Conservation (phyloP, 1,284 basidiomycete genomes). For the Leccinum pallidistipes region DNA sequence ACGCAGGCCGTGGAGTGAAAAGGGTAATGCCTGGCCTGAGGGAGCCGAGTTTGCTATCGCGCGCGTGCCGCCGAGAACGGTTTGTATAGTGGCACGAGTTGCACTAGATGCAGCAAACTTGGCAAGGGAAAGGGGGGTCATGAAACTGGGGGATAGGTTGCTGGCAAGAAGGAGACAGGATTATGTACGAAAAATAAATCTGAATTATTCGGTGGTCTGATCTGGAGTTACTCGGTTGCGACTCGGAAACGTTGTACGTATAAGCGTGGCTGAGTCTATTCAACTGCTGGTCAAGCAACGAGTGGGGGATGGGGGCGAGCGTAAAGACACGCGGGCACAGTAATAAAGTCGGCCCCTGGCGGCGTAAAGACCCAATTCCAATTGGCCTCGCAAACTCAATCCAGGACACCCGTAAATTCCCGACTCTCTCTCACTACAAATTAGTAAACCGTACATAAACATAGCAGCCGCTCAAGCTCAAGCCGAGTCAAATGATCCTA, state of each 20-base stretch:
- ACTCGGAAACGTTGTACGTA: not conserved
- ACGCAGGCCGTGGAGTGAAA: constrained; percentile 48
- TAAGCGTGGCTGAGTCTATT: not conserved
- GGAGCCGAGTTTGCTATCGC: constrained; percentile 42
- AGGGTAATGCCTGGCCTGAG: constrained; percentile 48
- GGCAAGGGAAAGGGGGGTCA: constrained; percentile 21
- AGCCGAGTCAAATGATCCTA: not conserved
- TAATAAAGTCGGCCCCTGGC: not conserved
- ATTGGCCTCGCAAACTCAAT: not conserved
- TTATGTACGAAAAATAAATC: constrained; percentile 19
- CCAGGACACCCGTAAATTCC: too few relatives aligned
- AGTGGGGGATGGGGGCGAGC: not conserved
- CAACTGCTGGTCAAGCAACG: constrained; percentile 5
- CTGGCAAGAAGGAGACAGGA: not conserved
- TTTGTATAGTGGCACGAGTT: constrained; percentile 5
- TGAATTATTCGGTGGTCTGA: constrained; percentile 11
- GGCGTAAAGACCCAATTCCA: not conserved
- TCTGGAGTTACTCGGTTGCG: constrained; percentile 7
- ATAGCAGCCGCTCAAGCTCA: not conserved
- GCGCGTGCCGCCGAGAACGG: constrained; percentile 20
- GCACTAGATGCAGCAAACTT: constrained; percentile 9
- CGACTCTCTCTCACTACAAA: not conserved
- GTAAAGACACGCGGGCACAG: not conserved
- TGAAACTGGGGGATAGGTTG: constrained; percentile 8
- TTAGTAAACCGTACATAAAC: not conserved